Evolutionary conservation across 495 filamentous ascomycete species (phyloP).

Genomic region (Pyrenula massariospora): DNA sequence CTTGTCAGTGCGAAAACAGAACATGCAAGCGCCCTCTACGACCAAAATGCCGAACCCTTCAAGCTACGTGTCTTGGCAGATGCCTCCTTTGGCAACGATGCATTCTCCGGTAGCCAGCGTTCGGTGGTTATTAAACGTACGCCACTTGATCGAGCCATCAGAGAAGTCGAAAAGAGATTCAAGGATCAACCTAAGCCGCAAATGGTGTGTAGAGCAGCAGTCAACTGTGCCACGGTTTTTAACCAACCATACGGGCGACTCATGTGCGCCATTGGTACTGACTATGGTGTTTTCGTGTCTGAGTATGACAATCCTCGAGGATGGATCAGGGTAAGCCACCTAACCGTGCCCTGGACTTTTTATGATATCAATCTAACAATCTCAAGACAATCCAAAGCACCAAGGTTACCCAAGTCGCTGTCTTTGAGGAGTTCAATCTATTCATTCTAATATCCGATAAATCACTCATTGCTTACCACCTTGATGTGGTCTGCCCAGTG

Average conservation of each 20-base stretch:
- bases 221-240: constrained; percentile 91
- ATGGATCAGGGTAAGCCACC: constrained; percentile 62
- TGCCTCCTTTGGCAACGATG: constrained; percentile 75
- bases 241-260: constrained; percentile 59
- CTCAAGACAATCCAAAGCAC: constrained; percentile 55
- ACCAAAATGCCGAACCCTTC: constrained; percentile 96
- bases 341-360: neutral
- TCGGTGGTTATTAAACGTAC: constrained; percentile 69
- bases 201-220: constrained; percentile 67
- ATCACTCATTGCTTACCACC: constrained; percentile 83
- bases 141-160: constrained; percentile 80
- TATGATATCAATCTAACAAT: constrained; percentile 11
- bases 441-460: constrained; percentile 86
- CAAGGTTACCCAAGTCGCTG: constrained; percentile 83
- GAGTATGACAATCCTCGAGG: constrained; percentile 76
- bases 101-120: constrained; percentile 36
- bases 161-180: constrained; percentile 71
- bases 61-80: constrained; percentile 85
- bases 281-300: constrained; percentile 84
- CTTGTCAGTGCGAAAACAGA: constrained; percentile 90
- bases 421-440: constrained; percentile 89
- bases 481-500: constrained; percentile 74
- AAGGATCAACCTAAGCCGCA: constrained; percentile 51
- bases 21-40: constrained; percentile 76
- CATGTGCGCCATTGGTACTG: constrained; percentile 91